A percentile compares a stretch with the other conserved stretches of the same genome.
Evolutionary conservation across 768 basidiomycete species (phyloP).

Genomic region (Tulasnella sp.): DNA sequence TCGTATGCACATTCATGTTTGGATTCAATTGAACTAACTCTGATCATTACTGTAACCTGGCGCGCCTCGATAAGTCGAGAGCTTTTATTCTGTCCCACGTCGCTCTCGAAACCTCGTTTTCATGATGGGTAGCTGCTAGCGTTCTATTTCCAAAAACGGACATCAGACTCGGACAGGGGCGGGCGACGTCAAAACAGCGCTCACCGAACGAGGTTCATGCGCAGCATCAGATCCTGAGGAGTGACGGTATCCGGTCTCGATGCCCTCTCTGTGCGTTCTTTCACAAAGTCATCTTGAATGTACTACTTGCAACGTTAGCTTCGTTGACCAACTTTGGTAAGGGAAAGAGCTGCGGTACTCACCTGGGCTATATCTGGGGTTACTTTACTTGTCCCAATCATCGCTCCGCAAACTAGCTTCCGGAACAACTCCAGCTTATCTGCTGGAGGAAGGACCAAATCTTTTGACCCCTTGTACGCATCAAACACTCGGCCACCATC

Average conservation of each 20-base stretch:
- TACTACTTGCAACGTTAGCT: constrained; percentile 49
- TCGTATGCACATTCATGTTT: not conserved
- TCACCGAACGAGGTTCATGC: constrained; percentile 73
- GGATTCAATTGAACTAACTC: not conserved
- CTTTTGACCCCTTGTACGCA: constrained; percentile 56
- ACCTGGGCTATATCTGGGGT: constrained; percentile 65
- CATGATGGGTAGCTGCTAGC: constrained; percentile 63
- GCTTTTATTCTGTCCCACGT: constrained; percentile 67
- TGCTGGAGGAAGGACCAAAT: constrained; percentile 52
- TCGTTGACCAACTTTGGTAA: not conserved
- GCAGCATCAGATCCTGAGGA: constrained; percentile 65
- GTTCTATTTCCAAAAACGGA: constrained; percentile 49
- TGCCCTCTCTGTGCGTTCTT: constrained; percentile 45
- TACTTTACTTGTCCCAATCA: constrained; percentile 58
- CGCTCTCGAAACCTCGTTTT: constrained; percentile 57
- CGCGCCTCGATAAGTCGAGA: constrained; percentile 55
- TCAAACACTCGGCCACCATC: constrained; percentile 21
- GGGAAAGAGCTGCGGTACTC: constrained; percentile 31
- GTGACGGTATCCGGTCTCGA: constrained; percentile 46
- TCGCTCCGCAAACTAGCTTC: constrained; percentile 63
- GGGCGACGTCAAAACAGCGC: constrained; percentile 37
- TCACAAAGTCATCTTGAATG: constrained; percentile 76
- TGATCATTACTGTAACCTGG: not conserved
- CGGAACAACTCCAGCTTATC: constrained; percentile 62
- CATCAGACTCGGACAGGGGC: constrained; percentile 25